Conservation (phyloP, 371 early-diverging fungal genomes). For the Mortierella sp. region DNA sequence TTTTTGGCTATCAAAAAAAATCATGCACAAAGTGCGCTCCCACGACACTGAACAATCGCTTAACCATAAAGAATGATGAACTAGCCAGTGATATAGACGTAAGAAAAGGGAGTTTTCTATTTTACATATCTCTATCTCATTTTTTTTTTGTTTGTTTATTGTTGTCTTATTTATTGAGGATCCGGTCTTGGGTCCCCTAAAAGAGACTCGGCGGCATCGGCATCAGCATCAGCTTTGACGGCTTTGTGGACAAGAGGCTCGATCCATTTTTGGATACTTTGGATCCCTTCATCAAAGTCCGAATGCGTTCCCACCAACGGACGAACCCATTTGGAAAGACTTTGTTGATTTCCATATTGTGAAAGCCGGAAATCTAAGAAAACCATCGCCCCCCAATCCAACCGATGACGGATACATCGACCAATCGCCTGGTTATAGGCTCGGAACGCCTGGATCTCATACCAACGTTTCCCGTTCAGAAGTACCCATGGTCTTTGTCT, state of each 20-base stretch:
- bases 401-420: slow-evolving; percentile 91
- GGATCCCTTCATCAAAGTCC: slow-evolving; percentile 56
- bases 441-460: slow-evolving; percentile 87
- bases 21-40: too few species aligned
- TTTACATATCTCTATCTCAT: too few species aligned
- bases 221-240: not conserved
- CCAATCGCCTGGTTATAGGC: slow-evolving; percentile 98
- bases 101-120: too few species aligned
- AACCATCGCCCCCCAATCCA: slow-evolving; percentile 78
- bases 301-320: slow-evolving; percentile 38
- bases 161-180: too few species aligned
- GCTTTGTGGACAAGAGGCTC: not conserved
- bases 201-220: not conserved
- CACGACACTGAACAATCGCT: too few species aligned
- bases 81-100: too few species aligned
- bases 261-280: slow-evolving; percentile 48
- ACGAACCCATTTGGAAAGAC: slow-evolving; percentile 82
- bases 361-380: slow-evolving; percentile 69
- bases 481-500: not conserved
- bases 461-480: slow-evolving; percentile 78
- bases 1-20: too few species aligned
- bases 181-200: too few species aligned
- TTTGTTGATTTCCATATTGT: slow-evolving; percentile 43
- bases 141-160: too few species aligned
- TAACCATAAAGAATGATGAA: too few species aligned